Evolutionary conservation across 495 filamentous ascomycete genomes (phyloP).

Genomic region (Immersiella caudata): DNA sequence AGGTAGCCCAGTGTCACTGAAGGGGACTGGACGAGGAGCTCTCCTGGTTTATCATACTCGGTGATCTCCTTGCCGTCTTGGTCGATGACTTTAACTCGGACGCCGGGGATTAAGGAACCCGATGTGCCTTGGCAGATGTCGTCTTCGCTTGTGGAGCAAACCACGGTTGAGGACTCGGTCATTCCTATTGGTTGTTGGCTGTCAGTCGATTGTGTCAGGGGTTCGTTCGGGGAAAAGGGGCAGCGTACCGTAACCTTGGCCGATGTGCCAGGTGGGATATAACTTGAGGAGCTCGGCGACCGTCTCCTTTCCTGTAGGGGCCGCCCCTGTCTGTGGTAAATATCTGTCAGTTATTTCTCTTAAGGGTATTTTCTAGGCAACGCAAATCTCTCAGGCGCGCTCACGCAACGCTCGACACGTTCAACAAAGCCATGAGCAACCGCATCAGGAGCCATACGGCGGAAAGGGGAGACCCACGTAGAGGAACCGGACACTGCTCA

Average conservation of each 20-base stretch:
- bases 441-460: no score
- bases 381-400: no score
- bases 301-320: conserved; percentile 80
- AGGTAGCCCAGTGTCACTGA: conserved; percentile 82
- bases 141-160: conserved; percentile 62
- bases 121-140: conserved; percentile 76
- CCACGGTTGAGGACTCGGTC: conserved; percentile 80
- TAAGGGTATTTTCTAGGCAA: no score
- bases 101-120: conserved; percentile 69
- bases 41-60: conserved; percentile 74
- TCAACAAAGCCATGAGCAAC: no score
- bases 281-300: conserved; percentile 64
- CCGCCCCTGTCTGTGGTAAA: conserved; percentile 88
- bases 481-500: conserved; percentile 66
- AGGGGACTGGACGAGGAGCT: conserved; percentile 75
- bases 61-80: conserved; percentile 76
- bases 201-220: not conserved
- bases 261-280: conserved; percentile 67
- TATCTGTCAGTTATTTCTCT: no score
- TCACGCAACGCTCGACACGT: no score
- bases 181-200: conserved; percentile 49
- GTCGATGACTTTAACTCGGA: conserved; percentile 69
- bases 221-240: not conserved
- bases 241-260: conserved; percentile 77
- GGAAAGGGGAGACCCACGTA: no score